Percentiles rank a stretch among this genome's conserved stretches.
Evolutionary conservation across 75 land plant species (phyloP).

Genomic region (Pinus taeda): DNA sequence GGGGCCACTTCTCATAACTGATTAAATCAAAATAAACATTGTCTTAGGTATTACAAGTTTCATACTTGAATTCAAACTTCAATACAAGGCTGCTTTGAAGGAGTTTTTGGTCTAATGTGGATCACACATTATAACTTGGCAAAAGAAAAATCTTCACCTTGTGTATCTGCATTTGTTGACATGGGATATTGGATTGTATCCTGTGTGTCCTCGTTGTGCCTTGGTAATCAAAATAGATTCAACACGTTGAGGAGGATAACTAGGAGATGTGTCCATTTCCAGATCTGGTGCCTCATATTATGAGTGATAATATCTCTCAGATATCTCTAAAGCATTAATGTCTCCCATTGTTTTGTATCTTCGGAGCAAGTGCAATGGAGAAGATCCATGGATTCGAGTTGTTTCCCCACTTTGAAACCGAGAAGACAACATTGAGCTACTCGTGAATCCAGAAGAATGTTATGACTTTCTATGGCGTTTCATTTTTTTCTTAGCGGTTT

Average conservation of each 20-base stretch:
- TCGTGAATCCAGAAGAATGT: no score
- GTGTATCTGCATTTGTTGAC: neutral
- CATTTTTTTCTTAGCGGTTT: neutral
- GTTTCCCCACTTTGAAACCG: constrained; percentile 2
- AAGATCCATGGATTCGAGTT: neutral
- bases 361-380: neutral
- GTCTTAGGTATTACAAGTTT: no score
- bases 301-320: neutral
- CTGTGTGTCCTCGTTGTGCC: neutral
- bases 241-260: neutral
- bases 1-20: no score
- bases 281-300: neutral
- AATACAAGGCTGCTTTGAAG: no score
- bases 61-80: no score
- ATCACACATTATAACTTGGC: neutral
- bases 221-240: neutral
- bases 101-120: neutral
- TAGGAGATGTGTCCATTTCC: neutral
- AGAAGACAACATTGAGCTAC: neutral
- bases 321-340: neutral
- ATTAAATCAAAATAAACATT: no score
- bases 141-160: neutral
- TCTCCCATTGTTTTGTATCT: constrained; percentile 9
- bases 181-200: neutral
- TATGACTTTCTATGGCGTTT: neutral